A percentile compares a stretch with the other conserved stretches of the same genome.
These are phyloP conservation scores for Paratinospora sagittata DNA, from an alignment of 164 flowering plant species.

Conservation along the genomic window DNA sequence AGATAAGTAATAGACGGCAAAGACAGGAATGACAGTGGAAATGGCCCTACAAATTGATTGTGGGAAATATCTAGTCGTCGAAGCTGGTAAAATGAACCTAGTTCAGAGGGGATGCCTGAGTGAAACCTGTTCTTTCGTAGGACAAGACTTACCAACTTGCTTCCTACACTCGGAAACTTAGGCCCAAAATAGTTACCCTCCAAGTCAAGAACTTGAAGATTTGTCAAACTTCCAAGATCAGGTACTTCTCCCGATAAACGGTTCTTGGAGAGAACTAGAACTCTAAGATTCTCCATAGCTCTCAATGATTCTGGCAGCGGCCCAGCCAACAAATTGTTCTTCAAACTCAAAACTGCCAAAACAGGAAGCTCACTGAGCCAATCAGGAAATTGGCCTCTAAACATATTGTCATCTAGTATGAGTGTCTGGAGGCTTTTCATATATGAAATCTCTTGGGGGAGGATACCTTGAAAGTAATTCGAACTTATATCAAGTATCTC, in stretches of 20 bases:
- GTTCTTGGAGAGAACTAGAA: constrained; percentile 61
- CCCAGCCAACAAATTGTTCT: constrained; percentile 54
- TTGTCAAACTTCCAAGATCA: constrained; percentile 58
- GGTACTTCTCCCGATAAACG: constrained; percentile 64
- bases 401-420: constrained; percentile 61
- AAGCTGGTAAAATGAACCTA: constrained; percentile 59
- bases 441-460: constrained; percentile 52
- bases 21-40: constrained; percentile 48
- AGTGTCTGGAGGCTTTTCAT: constrained; percentile 55
- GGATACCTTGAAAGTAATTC: constrained; percentile 54
- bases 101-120: constrained; percentile 48
- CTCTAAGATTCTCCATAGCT: constrained; percentile 49
- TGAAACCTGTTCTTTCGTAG: constrained; percentile 67
- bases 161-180: constrained; percentile 50
- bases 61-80: constrained; percentile 57
- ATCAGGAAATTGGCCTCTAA: constrained; percentile 55
- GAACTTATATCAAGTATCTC: constrained; percentile 76
- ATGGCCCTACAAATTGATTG: constrained; percentile 72
- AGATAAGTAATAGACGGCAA: constrained; percentile 62
- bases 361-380: constrained; percentile 42
- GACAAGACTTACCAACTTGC: constrained; percentile 45
- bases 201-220: constrained; percentile 78
- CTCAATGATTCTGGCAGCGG: constrained; percentile 51
- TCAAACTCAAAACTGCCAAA: constrained; percentile 62
- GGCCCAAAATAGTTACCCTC: constrained; percentile 60